Evolutionary conservation across 306 rosid species (phyloP), one percentile per base, ranked within the genome.

Genomic region (Abrus precatorius): DNA sequence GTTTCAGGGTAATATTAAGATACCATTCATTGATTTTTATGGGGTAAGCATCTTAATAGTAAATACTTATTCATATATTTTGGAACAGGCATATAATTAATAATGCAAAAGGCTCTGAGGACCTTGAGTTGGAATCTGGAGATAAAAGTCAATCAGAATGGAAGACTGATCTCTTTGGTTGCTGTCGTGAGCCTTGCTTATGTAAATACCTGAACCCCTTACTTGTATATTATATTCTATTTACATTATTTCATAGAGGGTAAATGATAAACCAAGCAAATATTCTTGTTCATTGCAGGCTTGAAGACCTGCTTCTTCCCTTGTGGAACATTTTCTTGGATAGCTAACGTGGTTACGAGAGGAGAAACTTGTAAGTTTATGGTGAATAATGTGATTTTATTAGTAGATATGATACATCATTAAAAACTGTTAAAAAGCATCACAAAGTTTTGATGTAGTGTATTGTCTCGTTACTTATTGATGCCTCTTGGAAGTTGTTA

Each of bases 271-370:
- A 41, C 56, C 5, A 56, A 27, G 6, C n/a, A 33, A 59, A 5
- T 28, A 34, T 48, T 45, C 7, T 56, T 32, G 40, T 34, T 50
- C 76, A 53, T 36, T 76, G 20, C 67, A 85, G 85, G 87, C 53
- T 33, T 83, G 59, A 88, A 85, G 84, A 85, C 87, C 20, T 82
- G 64, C 72, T n/a, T 85, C 3, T 87, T 82, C 53, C 88, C 88
- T 1, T 87, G 88, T 44, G 88, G 87, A 72, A 82, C 88, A 70
- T 84, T 87, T 82, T 85, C 88, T 28, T 55, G 80, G 87, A 76
- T 83, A 49, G 82, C 84, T 45, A 73, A 71, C 14, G 30, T 38
- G 74, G 80, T 74, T 40, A 45, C 79, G 1, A 30, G 61, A 41
- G 79, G 86, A 69, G 67, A 84, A 41, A 81, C 67, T 63, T 62